Conservation (phyloP, 2,329 filamentous ascomycete species). For the Colletotrichum agaves region DNA sequence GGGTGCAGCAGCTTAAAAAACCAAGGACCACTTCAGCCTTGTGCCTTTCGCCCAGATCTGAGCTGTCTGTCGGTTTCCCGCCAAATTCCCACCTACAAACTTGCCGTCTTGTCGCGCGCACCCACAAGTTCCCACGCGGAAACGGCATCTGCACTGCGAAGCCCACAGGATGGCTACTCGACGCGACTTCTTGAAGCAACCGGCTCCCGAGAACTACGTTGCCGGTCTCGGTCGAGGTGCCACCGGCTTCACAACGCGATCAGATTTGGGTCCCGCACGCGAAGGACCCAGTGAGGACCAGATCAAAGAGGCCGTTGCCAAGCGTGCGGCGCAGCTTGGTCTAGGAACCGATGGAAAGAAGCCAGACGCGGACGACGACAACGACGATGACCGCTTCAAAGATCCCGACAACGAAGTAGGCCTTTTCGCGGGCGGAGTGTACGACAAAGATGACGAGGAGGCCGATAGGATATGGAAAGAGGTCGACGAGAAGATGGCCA, state of each 20-base stretch:
- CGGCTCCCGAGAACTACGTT: slow-evolving; percentile 88
- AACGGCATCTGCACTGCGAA: background rate
- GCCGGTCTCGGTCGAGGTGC: slow-evolving; percentile 97
- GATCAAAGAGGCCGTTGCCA: slow-evolving; percentile 96
- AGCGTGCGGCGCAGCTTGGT: slow-evolving; percentile 88
- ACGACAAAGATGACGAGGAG: slow-evolving; percentile 97
- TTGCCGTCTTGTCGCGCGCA: background rate
- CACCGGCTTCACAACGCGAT: slow-evolving; percentile 97
- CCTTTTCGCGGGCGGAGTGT: slow-evolving; percentile 93
- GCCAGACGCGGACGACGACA: slow-evolving; percentile 75
- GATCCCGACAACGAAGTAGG: slow-evolving; percentile 98
- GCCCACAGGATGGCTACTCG: slow-evolving; percentile 65
- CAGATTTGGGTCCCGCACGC: slow-evolving; percentile 92
- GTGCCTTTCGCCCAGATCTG: slow-evolving; percentile 15
- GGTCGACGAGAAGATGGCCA: slow-evolving; percentile 97
- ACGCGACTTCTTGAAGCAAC: slow-evolving; percentile 88
- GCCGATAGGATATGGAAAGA: slow-evolving; percentile 95
- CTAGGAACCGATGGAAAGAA: slow-evolving; percentile 74
- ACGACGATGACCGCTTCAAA: slow-evolving; percentile 85
- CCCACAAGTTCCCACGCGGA: background rate
- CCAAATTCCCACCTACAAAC: background rate
- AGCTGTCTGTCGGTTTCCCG: background rate
- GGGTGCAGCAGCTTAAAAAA: slow-evolving; percentile 36
- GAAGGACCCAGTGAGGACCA: slow-evolving; percentile 97
- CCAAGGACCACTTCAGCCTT: slow-evolving; percentile 38